Conservation (phyloP, 495 filamentous ascomycete species). For the Aspergillus haitiensis region DNA sequence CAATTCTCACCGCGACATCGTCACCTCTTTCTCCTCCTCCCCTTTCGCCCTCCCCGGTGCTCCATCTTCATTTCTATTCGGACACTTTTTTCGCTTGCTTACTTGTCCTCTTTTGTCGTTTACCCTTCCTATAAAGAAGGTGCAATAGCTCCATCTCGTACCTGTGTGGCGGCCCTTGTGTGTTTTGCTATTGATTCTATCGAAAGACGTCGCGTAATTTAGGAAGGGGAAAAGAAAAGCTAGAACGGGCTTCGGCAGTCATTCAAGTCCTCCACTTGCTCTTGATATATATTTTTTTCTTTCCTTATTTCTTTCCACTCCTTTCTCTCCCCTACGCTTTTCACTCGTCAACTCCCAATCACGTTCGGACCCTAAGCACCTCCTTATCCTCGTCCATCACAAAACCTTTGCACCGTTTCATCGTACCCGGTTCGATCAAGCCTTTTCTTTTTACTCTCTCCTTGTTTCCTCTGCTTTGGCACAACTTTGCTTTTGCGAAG, state of each 20-base stretch:
- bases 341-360: conserved; percentile 23
- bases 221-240: conserved; percentile 19
- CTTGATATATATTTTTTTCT: conserved; percentile 16
- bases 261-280: conserved; percentile 19
- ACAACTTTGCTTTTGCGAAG: conserved; percentile 29
- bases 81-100: background rate
- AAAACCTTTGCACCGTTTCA: conserved; percentile 25
- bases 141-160: background rate
- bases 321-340: conserved; percentile 22
- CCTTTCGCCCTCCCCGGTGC: conserved; percentile 17
- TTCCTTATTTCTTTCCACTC: conserved; percentile 18
- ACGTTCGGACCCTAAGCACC: conserved; percentile 27
- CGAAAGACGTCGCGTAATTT: conserved; percentile 21
- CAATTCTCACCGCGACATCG: conserved; percentile 26
- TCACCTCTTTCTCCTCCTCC: conserved; percentile 13
- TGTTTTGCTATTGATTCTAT: conserved; percentile 17
- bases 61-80: conserved; percentile 2
- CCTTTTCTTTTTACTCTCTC: conserved; percentile 20
- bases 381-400: conserved; percentile 27
- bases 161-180: conserved; percentile 10
- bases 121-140: conserved; percentile 2
- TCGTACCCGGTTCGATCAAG: conserved; percentile 30
- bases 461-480: conserved; percentile 24
- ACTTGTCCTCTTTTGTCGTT: background rate
- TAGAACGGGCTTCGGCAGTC: conserved; percentile 21